These are phyloP conservation scores for Coemansia sp. DNA, from an alignment of 192 early-diverging fungal species.

Conservation along the genomic window DNA sequence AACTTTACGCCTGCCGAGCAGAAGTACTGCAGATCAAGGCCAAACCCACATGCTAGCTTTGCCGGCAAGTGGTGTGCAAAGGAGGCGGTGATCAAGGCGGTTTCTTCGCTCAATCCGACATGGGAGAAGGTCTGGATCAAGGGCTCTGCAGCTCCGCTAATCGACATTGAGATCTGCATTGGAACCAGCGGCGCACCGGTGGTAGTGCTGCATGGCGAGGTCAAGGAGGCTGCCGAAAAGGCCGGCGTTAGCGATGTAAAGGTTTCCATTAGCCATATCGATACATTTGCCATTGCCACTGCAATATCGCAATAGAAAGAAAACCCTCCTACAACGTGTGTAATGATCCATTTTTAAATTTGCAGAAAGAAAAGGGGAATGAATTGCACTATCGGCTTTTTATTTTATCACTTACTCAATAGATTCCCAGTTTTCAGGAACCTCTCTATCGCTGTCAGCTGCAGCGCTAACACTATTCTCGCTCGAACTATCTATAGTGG, in stretches of 20 bases:
- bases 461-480: neutral
- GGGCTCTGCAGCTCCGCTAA: constrained; percentile 81
- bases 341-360: too few species aligned
- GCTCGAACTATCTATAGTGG: neutral
- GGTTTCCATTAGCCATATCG: constrained; percentile 91
- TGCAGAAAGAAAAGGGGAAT: too few species aligned
- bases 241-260: constrained; percentile 74
- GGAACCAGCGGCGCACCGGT: constrained; percentile 71
- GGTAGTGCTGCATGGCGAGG: constrained; percentile 80
- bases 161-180: constrained; percentile 82
- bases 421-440: constrained; percentile 49
- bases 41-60: constrained; percentile 78
- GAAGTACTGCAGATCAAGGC: constrained; percentile 67
- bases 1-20: constrained; percentile 86
- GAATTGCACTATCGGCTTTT: neutral
- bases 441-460: constrained; percentile 4
- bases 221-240: constrained; percentile 64
- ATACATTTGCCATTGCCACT: constrained; percentile 85
- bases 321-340: too few species aligned
- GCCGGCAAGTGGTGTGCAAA: constrained; percentile 95
- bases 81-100: constrained; percentile 93
- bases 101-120: constrained; percentile 59
- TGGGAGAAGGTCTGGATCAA: constrained; percentile 66
- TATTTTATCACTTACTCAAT: constrained; percentile 3
- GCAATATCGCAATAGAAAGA: constrained; percentile 60